These are phyloP conservation scores for Zarea fungicola DNA, from an alignment of 2,329 filamentous ascomycete genomes.

Conservation along the genomic window DNA sequence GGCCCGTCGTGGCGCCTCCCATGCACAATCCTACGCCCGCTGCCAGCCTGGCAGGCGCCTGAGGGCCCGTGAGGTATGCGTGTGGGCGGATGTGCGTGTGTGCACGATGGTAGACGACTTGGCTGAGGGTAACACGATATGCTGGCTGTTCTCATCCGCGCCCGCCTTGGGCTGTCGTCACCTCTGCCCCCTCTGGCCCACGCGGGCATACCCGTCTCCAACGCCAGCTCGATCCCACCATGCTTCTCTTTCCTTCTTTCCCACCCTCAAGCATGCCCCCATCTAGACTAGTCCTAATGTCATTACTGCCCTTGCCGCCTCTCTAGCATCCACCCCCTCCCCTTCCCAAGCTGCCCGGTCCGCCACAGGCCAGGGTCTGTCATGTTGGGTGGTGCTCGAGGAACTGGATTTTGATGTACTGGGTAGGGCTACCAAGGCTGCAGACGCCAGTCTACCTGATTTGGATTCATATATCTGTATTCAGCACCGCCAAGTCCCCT, in stretches of 20 bases:
- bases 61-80: slow-evolving; percentile 1
- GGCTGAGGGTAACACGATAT: neutral
- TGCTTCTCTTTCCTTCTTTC: neutral
- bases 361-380: neutral
- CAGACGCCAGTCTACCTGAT: slow-evolving; percentile 1
- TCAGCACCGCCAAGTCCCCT: slow-evolving; percentile 1
- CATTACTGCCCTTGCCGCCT: too few relatives aligned
- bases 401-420: neutral
- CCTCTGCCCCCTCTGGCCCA: neutral
- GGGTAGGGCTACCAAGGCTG: neutral
- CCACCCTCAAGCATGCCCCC: neutral
- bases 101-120: neutral
- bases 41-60: slow-evolving; percentile 5
- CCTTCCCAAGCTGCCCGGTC: neutral
- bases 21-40: slow-evolving; percentile 6
- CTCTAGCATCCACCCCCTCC: neutral
- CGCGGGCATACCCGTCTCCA: neutral
- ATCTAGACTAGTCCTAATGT: neutral
- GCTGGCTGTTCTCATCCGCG: slow-evolving; percentile 10
- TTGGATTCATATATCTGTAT: slow-evolving; percentile 8
- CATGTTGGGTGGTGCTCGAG: neutral
- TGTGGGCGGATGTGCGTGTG: slow-evolving; percentile 9
- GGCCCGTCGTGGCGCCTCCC: slow-evolving; percentile 6
- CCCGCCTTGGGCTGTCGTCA: slow-evolving; percentile 6
- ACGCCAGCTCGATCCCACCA: neutral